Conservation (phyloP, 768 basidiomycete genomes). For the Cystobasidium tubakii region DNA sequence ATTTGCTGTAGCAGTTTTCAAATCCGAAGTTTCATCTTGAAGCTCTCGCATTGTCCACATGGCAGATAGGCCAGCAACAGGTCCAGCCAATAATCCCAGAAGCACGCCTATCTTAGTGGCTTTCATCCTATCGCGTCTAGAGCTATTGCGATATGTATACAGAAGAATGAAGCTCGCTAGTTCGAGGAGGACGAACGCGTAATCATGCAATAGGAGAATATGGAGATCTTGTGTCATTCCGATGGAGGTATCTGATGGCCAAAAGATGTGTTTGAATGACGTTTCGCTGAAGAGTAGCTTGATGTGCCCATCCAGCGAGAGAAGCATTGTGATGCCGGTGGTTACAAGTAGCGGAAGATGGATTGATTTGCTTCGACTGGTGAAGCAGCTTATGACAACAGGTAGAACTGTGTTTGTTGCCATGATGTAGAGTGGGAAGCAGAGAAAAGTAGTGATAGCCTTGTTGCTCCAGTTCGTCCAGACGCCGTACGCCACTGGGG, state of each 20-base stretch:
- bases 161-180: slow-evolving; percentile 5
- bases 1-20: neutral
- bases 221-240: slow-evolving; percentile 10
- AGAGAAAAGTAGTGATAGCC: slow-evolving; percentile 6
- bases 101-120: neutral
- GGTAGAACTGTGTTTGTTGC: neutral
- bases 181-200: slow-evolving; percentile 1
- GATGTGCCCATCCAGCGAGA: neutral
- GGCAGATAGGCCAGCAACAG: neutral
- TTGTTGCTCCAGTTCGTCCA: slow-evolving; percentile 7
- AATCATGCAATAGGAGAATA: slow-evolving; percentile 21
- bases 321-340: neutral
- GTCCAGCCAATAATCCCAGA: neutral
- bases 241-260: neutral
- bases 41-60: slow-evolving; percentile 18
- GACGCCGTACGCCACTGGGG: neutral
- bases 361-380: neutral
- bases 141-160: neutral
- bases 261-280: neutral
- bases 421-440: slow-evolving; percentile 18
- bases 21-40: neutral
- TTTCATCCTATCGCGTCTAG: neutral
- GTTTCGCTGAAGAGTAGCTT: neutral
- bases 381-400: neutral
- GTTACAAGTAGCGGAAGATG: neutral